Base-by-base conservation (phyloP, 345 rosid species). In the Hypericum perforatum region DNA sequence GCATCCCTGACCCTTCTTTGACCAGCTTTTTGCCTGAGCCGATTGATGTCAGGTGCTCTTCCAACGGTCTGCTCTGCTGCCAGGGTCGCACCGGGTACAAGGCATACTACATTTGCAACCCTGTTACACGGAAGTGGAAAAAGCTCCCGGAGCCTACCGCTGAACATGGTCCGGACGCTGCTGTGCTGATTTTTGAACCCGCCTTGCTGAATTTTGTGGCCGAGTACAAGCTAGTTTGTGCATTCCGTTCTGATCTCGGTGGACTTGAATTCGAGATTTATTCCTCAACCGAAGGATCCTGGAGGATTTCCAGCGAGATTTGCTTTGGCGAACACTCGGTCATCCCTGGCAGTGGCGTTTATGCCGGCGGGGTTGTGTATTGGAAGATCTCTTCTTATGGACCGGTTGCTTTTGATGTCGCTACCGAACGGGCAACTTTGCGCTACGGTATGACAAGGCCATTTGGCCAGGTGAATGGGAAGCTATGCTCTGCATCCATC, bases 21-120 rank as follows among this genome's bases (percentile, higher is more conserved):
- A 50, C 71, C 48, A 29, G 49, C 36, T 74, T 77, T 64, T 49
- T 74, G 43, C 79, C 79, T 6, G 67, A 55, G 32, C 38, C 0
- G 7, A 65, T 71, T 13, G 43, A 16, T 6, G 40, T 69, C 37
- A 59, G 65, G 65, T 41, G 63, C 56, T 55, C 71, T 7, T 61
- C 65, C 60, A 70, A 58, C 41, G 82, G 82, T 9, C 55, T 78
- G 55, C 57, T 74, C 5, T 75, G 79, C 65, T 75, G 73, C 68
- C 65, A 48, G 44, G 56, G 74, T 41, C 12, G 32, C 9, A 9
- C 0, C 14, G 58, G 42, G 11, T 44, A 38, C 16, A 3, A 6
- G 16, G n/a, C 32, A 13, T 78, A 78, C 62, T 74, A 66, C 63
- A 67, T 72, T 10, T 78, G 77, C 77, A 78, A 74, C 63, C 82